Percentiles rank a stretch among this genome's conserved stretches.
phyloP scores from a whole-genome alignment of 768 basidiomycete genomes.

The Boletus sp. region DNA sequence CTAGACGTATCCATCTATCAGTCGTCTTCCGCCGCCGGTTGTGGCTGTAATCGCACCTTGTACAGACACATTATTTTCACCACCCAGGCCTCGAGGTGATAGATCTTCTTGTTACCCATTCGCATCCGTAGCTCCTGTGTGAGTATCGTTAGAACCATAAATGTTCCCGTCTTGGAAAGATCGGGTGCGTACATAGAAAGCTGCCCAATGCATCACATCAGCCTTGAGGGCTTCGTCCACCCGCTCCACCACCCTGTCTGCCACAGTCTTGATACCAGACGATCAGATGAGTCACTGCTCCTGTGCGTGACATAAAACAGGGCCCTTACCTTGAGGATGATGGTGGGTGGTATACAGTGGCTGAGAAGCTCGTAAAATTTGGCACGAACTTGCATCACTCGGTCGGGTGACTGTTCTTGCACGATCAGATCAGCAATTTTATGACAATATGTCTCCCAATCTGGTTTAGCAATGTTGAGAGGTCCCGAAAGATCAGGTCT shows the following conservation, averaged over 20 bases:
- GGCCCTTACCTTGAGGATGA: conserved; percentile 77
- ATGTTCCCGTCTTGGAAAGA: not conserved
- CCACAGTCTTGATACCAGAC: conserved; percentile 66
- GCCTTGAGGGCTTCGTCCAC: conserved; percentile 89
- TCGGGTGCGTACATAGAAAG: conserved; percentile 73
- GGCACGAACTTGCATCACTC: conserved; percentile 86
- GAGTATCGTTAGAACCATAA: not conserved
- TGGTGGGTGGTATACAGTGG: conserved; percentile 93
- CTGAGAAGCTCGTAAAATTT: conserved; percentile 95
- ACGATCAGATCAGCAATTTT: conserved; percentile 90
- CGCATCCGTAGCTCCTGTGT: conserved; percentile 91
- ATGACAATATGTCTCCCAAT: conserved; percentile 97
- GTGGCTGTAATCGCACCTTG: conserved; percentile 47
- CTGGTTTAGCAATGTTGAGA: conserved; percentile 89
- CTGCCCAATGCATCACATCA: conserved; percentile 97
- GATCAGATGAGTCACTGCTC: conserved; percentile 1
- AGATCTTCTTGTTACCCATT: conserved; percentile 90
- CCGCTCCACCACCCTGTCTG: conserved; percentile 79
- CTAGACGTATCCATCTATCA: conserved; percentile 10
- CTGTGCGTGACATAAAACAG: not conserved
- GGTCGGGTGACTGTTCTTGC: conserved; percentile 82
- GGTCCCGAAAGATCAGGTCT: conserved; percentile 83
- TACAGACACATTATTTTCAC: conserved; percentile 93
- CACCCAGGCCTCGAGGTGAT: conserved; percentile 96
- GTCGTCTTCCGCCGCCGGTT: not conserved